Base-by-base conservation (phyloP, 768 basidiomycete species). In the Lactarius sp. region DNA sequence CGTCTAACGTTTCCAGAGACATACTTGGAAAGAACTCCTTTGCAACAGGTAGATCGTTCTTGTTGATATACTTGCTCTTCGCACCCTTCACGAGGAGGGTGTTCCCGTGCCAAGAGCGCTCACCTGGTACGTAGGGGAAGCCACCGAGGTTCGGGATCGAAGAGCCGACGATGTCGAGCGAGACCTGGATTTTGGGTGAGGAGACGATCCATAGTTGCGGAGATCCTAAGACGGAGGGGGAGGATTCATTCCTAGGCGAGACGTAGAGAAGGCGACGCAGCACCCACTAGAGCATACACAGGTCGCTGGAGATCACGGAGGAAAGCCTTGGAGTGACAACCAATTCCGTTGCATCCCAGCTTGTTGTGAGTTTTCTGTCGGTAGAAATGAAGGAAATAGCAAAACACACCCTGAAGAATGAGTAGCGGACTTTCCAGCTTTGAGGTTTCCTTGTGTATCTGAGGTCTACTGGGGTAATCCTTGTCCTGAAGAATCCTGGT, bases 151-250 rank as follows among this genome's bases (percentile, higher is more conserved):
- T 79, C 0, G 77, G 71, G n/a, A 94, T 81, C 0, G 84, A 78
- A 6, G 79, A 75, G 3, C 77, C 77, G 22, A 96, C 75, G 56
- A 88, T 83, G 13, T 83, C 77, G 12, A 95, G 22, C 22, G 22
- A 27, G 22, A 27, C 22, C 22, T 27, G 22, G 22, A 27, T 27
- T 27, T 76, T 18, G 77, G 79, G 71, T 93, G 92, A 0, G 90
- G 92, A 0, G 92, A 94, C 18, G 80, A 73, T 2, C 94, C 94
- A 68, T 95, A 93, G 70, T 96, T 97, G n/a, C 94, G 80, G 27
- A 96, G 78, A 73, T 97, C 90, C 90, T 91, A 66, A 6, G 33
- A 13, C 18, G 5, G 41, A 34, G 53, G 9, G n/a, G 13, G 37
- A 20, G n/a, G 5, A 7, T 27, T 20, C 27, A 55, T 50, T 64